phyloP scores from a whole-genome alignment of 495 filamentous ascomycete genomes.

The Lepraria neglecta region DNA sequence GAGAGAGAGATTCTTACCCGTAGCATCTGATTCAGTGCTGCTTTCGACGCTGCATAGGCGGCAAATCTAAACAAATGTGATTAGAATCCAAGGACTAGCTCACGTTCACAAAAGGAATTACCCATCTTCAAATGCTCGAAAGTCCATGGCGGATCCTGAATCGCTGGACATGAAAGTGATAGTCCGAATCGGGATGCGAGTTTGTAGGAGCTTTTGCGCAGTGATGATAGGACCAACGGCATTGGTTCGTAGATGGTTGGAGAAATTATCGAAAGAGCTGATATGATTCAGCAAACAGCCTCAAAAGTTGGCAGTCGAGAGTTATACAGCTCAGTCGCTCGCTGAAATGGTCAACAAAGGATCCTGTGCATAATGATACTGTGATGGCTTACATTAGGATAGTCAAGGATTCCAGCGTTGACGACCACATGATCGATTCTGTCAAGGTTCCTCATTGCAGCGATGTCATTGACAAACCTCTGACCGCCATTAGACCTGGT shows the following conservation, averaged over 20 bases:
- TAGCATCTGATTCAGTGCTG: constrained; percentile 52
- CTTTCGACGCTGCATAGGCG: constrained; percentile 52
- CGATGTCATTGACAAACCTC: constrained; percentile 26
- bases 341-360: constrained; percentile 29
- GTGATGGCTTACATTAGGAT: constrained; percentile 44
- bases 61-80: constrained; percentile 37
- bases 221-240: constrained; percentile 52
- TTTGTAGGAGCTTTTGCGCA: constrained; percentile 45
- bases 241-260: constrained; percentile 50
- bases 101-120: constrained; percentile 14
- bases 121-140: constrained; percentile 51
- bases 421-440: constrained; percentile 48
- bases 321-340: constrained; percentile 47
- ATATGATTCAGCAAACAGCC: constrained; percentile 12
- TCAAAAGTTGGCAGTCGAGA: constrained; percentile 2
- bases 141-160: constrained; percentile 41
- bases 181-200: constrained; percentile 39
- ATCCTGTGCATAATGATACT: neutral
- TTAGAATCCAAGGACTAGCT: neutral
- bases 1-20: constrained; percentile 28
- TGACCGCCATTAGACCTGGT: constrained; percentile 14
- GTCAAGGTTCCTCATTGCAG: constrained; percentile 28
- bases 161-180: constrained; percentile 51
- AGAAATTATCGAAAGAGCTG: constrained; percentile 47
- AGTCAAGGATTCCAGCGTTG: constrained; percentile 53